Conservation (phyloP, 192 early-diverging fungal genomes). For the Backusella australiensis region DNA sequence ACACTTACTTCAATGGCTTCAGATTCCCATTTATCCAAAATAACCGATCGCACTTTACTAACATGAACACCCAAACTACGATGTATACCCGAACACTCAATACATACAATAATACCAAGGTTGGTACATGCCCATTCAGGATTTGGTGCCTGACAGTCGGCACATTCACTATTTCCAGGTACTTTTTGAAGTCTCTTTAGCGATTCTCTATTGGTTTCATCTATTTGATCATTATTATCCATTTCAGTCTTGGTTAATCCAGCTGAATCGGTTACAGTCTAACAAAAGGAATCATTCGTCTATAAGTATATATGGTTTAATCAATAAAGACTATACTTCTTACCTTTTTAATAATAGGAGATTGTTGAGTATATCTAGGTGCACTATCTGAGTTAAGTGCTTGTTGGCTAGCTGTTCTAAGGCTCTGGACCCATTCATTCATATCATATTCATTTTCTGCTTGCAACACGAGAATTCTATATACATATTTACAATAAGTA, state of each 20-base stretch:
- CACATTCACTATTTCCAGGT: constrained; percentile 55
- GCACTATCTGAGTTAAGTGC: constrained; percentile 52
- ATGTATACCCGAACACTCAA: constrained; percentile 90
- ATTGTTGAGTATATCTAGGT: constrained; percentile 25
- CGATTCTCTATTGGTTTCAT: constrained; percentile 39
- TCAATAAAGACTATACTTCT: background rate
- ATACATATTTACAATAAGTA: background rate
- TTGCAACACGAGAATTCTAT: constrained; percentile 69
- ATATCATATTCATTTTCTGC: constrained; percentile 70
- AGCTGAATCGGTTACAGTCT: background rate
- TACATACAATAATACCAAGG: constrained; percentile 79
- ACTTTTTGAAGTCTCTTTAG: constrained; percentile 42
- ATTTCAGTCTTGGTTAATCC: constrained; percentile 1
- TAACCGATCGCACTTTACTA: constrained; percentile 80
- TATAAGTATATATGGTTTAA: background rate
- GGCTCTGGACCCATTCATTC: constrained; percentile 72
- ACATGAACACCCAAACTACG: constrained; percentile 88
- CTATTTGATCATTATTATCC: constrained; percentile 9
- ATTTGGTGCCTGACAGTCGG: constrained; percentile 51
- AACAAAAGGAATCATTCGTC: background rate
- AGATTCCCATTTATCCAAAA: constrained; percentile 85
- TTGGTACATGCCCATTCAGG: constrained; percentile 89
- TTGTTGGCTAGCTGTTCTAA: constrained; percentile 56
- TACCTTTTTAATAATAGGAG: constrained; percentile 1
- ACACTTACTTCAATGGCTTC: constrained; percentile 57